Conservation (phyloP, 2,329 filamentous ascomycete genomes). For the Plectosphaerella cucumerina region DNA sequence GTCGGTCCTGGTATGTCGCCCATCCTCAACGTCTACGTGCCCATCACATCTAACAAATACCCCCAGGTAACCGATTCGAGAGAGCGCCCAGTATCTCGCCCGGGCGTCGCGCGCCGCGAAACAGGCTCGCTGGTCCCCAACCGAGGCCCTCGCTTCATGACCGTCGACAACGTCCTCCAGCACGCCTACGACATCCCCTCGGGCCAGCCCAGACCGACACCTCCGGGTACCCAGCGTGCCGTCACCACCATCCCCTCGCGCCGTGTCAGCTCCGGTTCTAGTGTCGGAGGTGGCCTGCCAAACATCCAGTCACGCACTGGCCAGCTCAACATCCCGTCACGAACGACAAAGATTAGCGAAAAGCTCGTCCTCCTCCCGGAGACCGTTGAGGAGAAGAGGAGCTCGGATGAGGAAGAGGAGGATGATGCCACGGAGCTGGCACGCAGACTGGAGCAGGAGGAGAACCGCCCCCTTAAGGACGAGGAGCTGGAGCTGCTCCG, state of each 20-base stretch:
- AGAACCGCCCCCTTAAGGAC: constrained; percentile 61
- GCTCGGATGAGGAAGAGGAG: constrained; percentile 48
- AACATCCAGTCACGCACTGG: constrained; percentile 40
- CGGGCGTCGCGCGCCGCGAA: constrained; percentile 26
- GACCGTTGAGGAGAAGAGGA: constrained; percentile 56
- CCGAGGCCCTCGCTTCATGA: constrained; percentile 63
- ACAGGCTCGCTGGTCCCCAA: constrained; percentile 22
- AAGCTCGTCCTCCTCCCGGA: constrained; percentile 95
- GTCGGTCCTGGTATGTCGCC: constrained; percentile 52
- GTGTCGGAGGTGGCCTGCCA: constrained; percentile 7
- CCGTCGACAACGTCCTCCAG: constrained; percentile 91
- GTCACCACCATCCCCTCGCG: constrained; percentile 38
- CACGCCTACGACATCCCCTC: constrained; percentile 94
- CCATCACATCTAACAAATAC: constrained; percentile 13
- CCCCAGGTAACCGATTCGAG: constrained; percentile 31
- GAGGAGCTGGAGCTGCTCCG: constrained; percentile 63
- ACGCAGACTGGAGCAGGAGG: constrained; percentile 46
- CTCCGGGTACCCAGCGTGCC: constrained; percentile 36
- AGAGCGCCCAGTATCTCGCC: constrained; percentile 27
- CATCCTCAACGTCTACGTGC: constrained; percentile 5
- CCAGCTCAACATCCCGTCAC: constrained; percentile 65
- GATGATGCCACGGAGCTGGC: constrained; percentile 32
- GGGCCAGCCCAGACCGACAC: constrained; percentile 77
- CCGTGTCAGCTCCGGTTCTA: constrained; percentile 14
- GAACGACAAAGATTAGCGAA: constrained; percentile 91